These are phyloP conservation scores for Sesbania bispinosa DNA, from an alignment of 306 rosid species.

Conservation along the genomic window DNA sequence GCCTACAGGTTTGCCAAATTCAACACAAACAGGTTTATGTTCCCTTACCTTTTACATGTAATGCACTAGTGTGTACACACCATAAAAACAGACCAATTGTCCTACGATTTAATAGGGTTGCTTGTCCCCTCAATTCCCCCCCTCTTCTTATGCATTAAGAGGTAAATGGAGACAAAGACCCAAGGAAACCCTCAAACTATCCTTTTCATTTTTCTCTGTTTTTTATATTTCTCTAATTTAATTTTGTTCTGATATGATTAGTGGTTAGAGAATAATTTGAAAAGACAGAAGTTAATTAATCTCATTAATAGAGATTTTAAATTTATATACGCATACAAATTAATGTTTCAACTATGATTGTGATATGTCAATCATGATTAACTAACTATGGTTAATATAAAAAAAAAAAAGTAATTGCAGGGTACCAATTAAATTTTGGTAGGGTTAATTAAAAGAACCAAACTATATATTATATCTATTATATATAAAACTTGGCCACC, in stretches of 20 bases:
- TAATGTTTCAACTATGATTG: neutral
- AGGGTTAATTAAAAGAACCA: neutral
- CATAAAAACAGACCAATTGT: neutral
- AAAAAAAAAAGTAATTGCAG: neutral
- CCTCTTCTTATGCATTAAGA: neutral
- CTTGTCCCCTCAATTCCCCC: neutral
- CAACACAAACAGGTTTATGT: neutral
- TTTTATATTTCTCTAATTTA: neutral
- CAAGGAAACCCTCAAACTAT: neutral
- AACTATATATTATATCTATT: too few relatives aligned
- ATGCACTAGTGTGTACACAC: neutral
- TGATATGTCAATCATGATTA: neutral
- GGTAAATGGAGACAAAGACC: neutral
- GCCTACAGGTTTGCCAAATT: neutral
- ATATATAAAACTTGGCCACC: too few relatives aligned
- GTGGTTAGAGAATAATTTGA: neutral
- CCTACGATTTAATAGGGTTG: neutral
- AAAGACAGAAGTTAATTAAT: neutral
- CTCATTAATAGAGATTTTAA: neutral
- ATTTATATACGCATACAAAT: neutral
- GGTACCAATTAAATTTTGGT: neutral
- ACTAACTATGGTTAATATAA: neutral
- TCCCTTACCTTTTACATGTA: too few relatives aligned
- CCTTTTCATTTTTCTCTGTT: neutral
- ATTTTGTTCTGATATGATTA: neutral